Evolutionary conservation across 108 stramenopile species (phyloP).

Genomic region (Mayamaea pseudoterrestris): DNA sequence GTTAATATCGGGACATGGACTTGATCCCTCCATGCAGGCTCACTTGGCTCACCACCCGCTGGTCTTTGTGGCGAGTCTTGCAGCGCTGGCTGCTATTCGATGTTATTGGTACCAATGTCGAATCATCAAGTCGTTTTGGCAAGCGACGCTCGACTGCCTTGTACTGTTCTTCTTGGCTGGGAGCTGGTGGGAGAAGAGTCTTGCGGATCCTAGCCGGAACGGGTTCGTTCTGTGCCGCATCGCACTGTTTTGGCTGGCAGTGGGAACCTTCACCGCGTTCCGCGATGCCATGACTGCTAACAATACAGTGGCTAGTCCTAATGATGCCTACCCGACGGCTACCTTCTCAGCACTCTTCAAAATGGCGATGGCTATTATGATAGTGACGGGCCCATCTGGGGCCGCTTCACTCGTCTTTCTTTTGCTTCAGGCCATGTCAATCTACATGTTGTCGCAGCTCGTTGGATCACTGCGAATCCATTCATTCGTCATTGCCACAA

Average conservation of each 20-base stretch:
- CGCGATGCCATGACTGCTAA: not conserved
- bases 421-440: slow-evolving; percentile 34
- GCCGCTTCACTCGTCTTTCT: slow-evolving; percentile 39
- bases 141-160: slow-evolving; percentile 24
- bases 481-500: not conserved
- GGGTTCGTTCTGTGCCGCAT: slow-evolving; percentile 34
- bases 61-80: slow-evolving; percentile 41
- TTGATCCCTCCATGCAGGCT: slow-evolving; percentile 65
- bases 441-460: slow-evolving; percentile 23
- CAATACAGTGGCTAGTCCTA: not conserved
- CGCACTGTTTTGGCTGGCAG: slow-evolving; percentile 19
- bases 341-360: slow-evolving; percentile 13
- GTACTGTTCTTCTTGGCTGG: slow-evolving; percentile 27
- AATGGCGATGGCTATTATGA: slow-evolving; percentile 44
- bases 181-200: slow-evolving; percentile 66
- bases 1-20: slow-evolving; percentile 59
- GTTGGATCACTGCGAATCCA: not conserved
- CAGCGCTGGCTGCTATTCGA: slow-evolving; percentile 27
- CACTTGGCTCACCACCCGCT: slow-evolving; percentile 50
- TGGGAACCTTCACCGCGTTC: slow-evolving; percentile 21
- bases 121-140: slow-evolving; percentile 6
- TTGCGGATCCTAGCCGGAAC: slow-evolving; percentile 31
- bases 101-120: slow-evolving; percentile 7
- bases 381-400: slow-evolving; percentile 69
- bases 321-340: not conserved